Base-by-base conservation (phyloP, 179 eudicot genomes). In the Sideroxylon spinosum region DNA sequence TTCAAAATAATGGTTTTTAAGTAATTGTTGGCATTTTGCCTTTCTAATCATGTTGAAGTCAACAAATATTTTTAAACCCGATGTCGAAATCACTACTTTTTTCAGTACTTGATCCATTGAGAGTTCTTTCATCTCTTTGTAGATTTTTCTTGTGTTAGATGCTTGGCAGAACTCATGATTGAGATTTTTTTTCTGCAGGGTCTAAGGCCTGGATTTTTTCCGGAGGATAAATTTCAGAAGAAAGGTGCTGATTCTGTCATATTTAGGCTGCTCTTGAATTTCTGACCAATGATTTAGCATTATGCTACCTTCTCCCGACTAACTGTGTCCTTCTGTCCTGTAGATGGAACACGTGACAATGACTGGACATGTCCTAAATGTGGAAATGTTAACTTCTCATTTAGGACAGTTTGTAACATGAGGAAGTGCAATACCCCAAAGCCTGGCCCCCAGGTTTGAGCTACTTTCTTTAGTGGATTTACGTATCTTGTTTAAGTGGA, bases 281-380 rank as follows among this genome's bases (percentile, higher is more conserved):
- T 7, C 50, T 28, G 52, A 23, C 52, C 32, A 29, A 32, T 61
- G 29, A 13, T n/a, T 10, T 11, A 14, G 29, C 56, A 23, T 52
- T 28, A 46, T 46, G 61, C 49, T 13, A 17, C 17, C 55, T 26
- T n/a, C 64, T 28, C 0, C 25, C 68, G 17, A 44, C 69, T 80
- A 76, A 25, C 67, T 65, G 56, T 69, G 55, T 9, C 12, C 73
- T 50, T 67, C 64, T 11, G 62, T 37, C 48, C 37, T 64, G 61
- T 73, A 93, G 98, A 93, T 86, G 91, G 78, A 81, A 86, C 90
- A 1, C 95, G 95, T 78, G 98, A 91, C 64, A 90, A 91, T 79
- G 99, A 95, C 79, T 95, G 99, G 99, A 78, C 83, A 44, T 95
- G 99, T 85, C 99, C 99, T 13, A 91, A 93, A 67, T 95, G 99